These are phyloP conservation scores for Podospora didyma DNA, from an alignment of 495 filamentous ascomycete genomes.

Conservation along the genomic window DNA sequence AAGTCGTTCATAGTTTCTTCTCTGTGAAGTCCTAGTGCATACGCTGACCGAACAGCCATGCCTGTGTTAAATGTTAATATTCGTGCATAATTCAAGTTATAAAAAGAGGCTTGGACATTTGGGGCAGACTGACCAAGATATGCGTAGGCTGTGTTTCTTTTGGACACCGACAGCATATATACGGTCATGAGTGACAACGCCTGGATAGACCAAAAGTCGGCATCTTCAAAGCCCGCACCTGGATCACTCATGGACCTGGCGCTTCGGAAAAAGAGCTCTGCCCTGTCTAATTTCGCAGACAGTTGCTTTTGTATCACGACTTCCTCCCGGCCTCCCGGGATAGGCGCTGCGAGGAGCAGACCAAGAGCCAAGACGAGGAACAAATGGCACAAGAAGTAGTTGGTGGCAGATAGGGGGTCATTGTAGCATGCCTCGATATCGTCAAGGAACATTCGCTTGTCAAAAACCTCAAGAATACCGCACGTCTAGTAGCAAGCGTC, in stretches of 20 bases:
- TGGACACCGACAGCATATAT: constrained; percentile 55
- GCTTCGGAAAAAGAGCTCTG: constrained; percentile 56
- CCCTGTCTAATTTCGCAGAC: constrained; percentile 40
- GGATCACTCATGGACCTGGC: constrained; percentile 54
- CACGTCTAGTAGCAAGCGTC: constrained; percentile 40
- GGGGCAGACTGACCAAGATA: constrained; percentile 45
- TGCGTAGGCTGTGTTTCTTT: constrained; percentile 56
- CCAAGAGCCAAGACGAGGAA: constrained; percentile 59
- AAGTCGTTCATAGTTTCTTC: constrained; percentile 52
- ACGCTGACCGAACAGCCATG: constrained; percentile 60
- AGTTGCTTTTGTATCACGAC: constrained; percentile 48
- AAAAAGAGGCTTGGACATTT: neutral
- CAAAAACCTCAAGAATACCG: constrained; percentile 54
- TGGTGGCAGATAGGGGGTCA: constrained; percentile 46
- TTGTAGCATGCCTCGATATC: constrained; percentile 49
- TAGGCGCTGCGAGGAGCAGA: constrained; percentile 52
- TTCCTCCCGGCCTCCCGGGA: constrained; percentile 42
- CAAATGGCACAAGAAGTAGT: constrained; percentile 49
- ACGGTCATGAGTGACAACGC: constrained; percentile 57
- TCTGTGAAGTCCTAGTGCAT: constrained; percentile 57
- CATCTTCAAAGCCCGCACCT: constrained; percentile 56
- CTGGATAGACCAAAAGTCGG: constrained; percentile 60
- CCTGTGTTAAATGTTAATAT: constrained; percentile 33
- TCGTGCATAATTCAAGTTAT: neutral
- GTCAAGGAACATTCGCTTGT: constrained; percentile 46